Percentiles rank a stretch among this genome's conserved stretches.
These are phyloP conservation scores for Perilla frutescens DNA, from an alignment of 257 asterid species.

Conservation along the genomic window DNA sequence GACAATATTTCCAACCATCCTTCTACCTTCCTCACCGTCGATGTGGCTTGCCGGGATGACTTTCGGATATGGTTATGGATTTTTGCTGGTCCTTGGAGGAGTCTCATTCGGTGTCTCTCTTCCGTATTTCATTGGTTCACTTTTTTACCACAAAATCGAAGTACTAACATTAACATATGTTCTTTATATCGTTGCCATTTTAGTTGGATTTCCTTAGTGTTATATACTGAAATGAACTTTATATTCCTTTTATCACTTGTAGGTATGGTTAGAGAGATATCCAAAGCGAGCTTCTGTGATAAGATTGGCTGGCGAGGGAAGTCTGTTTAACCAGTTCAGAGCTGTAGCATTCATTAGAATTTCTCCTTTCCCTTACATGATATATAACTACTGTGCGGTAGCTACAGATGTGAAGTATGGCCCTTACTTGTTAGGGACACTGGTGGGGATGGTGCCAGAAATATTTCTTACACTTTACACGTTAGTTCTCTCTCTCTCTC, in stretches of 20 bases:
- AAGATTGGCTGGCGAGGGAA: slow-evolving; percentile 88
- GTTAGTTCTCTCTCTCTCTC: slow-evolving; percentile 51
- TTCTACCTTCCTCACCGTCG: slow-evolving; percentile 76
- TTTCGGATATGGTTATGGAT: slow-evolving; percentile 70
- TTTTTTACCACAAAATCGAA: slow-evolving; percentile 69
- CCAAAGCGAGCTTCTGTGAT: slow-evolving; percentile 87
- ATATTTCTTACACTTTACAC: slow-evolving; percentile 84
- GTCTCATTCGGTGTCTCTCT: slow-evolving; percentile 70
- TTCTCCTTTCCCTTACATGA: slow-evolving; percentile 86
- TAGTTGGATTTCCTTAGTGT: background rate
- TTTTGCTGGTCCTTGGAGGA: slow-evolving; percentile 61
- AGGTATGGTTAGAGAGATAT: slow-evolving; percentile 77
- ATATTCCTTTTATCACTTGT: slow-evolving; percentile 15
- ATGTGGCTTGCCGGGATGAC: slow-evolving; percentile 84
- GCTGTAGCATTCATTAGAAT: slow-evolving; percentile 84
- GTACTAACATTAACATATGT: slow-evolving; percentile 35
- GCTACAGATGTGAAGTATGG: slow-evolving; percentile 74
- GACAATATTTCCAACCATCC: slow-evolving; percentile 60
- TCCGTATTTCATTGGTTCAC: slow-evolving; percentile 80
- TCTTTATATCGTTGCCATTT: background rate
- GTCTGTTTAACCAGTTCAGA: slow-evolving; percentile 71
- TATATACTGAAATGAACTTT: background rate
- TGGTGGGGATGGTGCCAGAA: slow-evolving; percentile 87
- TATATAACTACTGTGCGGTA: slow-evolving; percentile 84
- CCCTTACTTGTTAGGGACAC: slow-evolving; percentile 81